Evolutionary conservation across 75 land plant genomes (phyloP).

Genomic region (Pinus tabuliformis): DNA sequence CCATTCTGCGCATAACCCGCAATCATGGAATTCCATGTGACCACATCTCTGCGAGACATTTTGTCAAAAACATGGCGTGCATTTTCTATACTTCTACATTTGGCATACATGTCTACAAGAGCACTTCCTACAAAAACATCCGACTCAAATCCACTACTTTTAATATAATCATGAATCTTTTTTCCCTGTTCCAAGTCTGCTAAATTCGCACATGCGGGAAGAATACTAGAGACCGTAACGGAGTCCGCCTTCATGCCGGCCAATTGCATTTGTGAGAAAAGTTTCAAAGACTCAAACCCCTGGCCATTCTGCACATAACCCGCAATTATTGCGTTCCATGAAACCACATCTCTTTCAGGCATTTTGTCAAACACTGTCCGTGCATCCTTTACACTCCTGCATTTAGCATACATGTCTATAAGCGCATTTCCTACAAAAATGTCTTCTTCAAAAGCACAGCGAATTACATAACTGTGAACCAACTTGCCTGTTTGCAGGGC

Average conservation of each 20-base stretch:
- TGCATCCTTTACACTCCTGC: slow-evolving; percentile 40
- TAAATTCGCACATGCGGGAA: slow-evolving; percentile 32
- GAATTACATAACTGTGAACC: slow-evolving; percentile 34
- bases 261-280: slow-evolving; percentile 19
- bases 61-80: slow-evolving; percentile 28
- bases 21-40: slow-evolving; percentile 25
- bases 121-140: slow-evolving; percentile 33
- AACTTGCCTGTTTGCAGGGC: slow-evolving; percentile 19
- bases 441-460: slow-evolving; percentile 20
- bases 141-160: slow-evolving; percentile 25
- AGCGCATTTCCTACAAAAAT: slow-evolving; percentile 29
- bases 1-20: slow-evolving; percentile 29
- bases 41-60: slow-evolving; percentile 32
- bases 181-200: slow-evolving; percentile 35
- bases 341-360: slow-evolving; percentile 12
- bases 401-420: slow-evolving; percentile 60
- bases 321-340: neutral
- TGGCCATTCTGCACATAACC: neutral
- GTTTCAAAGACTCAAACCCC: neutral
- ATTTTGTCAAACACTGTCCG: slow-evolving; percentile 43
- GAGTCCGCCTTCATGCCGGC: slow-evolving; percentile 24
- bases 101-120: slow-evolving; percentile 38
- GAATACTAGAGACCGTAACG: slow-evolving; percentile 25
- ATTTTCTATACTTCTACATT: slow-evolving; percentile 23
- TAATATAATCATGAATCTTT: slow-evolving; percentile 24